A percentile compares a stretch with the other conserved stretches of the same genome.
Evolutionary conservation across 192 early-diverging fungal species (phyloP).

Genomic region (Podochytrium sp.): DNA sequence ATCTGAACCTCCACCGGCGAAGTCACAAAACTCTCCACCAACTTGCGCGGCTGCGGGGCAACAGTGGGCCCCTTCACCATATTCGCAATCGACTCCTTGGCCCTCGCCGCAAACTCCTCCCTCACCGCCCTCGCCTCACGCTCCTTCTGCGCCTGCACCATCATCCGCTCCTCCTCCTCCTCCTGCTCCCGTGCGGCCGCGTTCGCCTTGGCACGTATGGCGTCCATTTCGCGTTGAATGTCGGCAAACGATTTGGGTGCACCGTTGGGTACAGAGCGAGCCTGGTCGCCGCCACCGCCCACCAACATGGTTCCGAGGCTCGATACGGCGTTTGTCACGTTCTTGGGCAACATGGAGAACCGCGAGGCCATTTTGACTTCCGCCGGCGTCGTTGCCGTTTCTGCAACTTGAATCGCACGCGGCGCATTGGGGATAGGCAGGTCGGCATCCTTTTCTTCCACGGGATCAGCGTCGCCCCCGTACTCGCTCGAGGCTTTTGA

Average conservation of each 20-base stretch:
- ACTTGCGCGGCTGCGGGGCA: not conserved
- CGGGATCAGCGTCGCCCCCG: not conserved
- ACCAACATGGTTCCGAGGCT: not conserved
- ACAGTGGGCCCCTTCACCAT: conserved; percentile 32
- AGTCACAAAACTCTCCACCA: not conserved
- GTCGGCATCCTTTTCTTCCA: not conserved
- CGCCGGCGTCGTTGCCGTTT: not conserved
- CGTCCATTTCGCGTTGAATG: conserved; percentile 36
- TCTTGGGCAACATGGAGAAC: conserved; percentile 17
- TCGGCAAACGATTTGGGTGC: conserved; percentile 16
- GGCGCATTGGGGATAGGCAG: not conserved
- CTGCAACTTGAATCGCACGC: not conserved
- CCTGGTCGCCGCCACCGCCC: not conserved
- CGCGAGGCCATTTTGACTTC: not conserved
- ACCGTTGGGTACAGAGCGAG: not conserved
- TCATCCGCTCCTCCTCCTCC: conserved; percentile 18
- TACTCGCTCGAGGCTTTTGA: not conserved
- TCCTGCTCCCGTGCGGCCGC: conserved; percentile 16
- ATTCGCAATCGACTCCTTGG: not conserved
- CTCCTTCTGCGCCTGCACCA: not conserved
- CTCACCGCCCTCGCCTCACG: conserved; percentile 8
- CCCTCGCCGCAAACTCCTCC: conserved; percentile 16
- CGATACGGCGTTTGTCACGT: too few relatives aligned
- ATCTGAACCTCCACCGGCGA: not conserved
- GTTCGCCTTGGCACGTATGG: conserved; percentile 5